These are phyloP conservation scores for Alternaria arbusti DNA, from an alignment of 2,329 filamentous ascomycete genomes.

Conservation along the genomic window DNA sequence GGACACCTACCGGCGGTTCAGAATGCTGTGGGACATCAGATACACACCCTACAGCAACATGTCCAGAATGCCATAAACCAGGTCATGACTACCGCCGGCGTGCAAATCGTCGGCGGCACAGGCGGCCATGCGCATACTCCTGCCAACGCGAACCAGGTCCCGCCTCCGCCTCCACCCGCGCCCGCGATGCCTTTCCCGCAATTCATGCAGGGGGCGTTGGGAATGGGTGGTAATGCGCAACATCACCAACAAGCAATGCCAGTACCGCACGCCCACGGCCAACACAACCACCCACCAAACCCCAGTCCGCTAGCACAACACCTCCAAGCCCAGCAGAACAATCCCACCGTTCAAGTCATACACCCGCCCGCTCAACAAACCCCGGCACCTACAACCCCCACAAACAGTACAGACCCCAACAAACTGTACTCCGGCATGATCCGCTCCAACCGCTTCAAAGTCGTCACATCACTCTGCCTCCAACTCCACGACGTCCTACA, in stretches of 20 bases:
- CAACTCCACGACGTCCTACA: constrained; percentile 36
- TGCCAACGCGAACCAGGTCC: constrained; percentile 8
- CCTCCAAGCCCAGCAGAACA: constrained; percentile 1
- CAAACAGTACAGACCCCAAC: background rate
- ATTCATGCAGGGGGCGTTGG: constrained; percentile 23
- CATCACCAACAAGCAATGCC: constrained; percentile 1
- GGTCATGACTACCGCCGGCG: constrained; percentile 16
- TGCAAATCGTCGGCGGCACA: constrained; percentile 2
- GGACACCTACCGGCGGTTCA: constrained; percentile 31
- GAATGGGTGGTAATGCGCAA: constrained; percentile 1
- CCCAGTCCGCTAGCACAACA: constrained; percentile 21
- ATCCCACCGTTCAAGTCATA: background rate
- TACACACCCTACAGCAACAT: constrained; percentile 35
- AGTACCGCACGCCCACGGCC: constrained; percentile 19
- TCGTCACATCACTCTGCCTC: constrained; percentile 44
- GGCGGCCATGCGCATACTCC: constrained; percentile 3
- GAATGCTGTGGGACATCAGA: constrained; percentile 34
- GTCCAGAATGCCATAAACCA: constrained; percentile 27
- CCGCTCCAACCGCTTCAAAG: constrained; percentile 46
- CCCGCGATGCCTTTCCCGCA: constrained; percentile 30
- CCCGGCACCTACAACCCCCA: background rate
- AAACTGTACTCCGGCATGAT: constrained; percentile 39
- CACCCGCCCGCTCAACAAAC: background rate
- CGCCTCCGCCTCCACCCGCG: constrained; percentile 24
- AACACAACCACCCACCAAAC: constrained; percentile 14